Conservation (phyloP, 2,329 filamentous ascomycete genomes). For the Colletotrichum sidae region DNA sequence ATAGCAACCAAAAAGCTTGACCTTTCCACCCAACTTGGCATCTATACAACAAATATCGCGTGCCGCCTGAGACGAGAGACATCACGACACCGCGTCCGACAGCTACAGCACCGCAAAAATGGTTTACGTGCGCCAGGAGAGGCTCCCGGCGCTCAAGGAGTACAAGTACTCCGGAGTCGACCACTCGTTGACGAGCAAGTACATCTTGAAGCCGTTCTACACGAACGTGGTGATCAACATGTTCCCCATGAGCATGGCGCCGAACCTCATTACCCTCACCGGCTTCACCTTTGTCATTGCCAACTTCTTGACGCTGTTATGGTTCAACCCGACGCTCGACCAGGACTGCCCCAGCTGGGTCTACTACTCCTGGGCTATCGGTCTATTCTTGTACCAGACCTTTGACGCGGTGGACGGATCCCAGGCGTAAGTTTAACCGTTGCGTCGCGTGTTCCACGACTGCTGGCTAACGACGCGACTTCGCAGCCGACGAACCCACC, state of each 20-base stretch:
- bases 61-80: too few species aligned
- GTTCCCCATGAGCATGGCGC: conserved; percentile 96
- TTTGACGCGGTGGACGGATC: conserved; percentile 97
- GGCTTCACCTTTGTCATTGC: conserved; percentile 90
- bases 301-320: conserved; percentile 92
- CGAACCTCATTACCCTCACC: conserved; percentile 86
- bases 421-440: conserved; percentile 76
- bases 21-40: neutral
- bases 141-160: conserved; percentile 87
- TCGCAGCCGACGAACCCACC: conserved; percentile 81
- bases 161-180: conserved; percentile 98
- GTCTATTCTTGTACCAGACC: conserved; percentile 95
- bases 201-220: conserved; percentile 98
- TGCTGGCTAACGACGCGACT: conserved; percentile 10
- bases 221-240: conserved; percentile 92
- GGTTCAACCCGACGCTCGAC: conserved; percentile 95
- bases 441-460: neutral
- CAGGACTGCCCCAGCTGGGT: conserved; percentile 96
- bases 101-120: conserved; percentile 60
- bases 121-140: conserved; percentile 95
- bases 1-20: conserved; percentile 16
- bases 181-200: conserved; percentile 88
- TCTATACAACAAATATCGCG: too few species aligned
- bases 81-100: neutral
- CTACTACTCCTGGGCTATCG: conserved; percentile 90